Conservation (phyloP, 2,329 filamentous ascomycete genomes). For the Neofusicoccum laricinum region DNA sequence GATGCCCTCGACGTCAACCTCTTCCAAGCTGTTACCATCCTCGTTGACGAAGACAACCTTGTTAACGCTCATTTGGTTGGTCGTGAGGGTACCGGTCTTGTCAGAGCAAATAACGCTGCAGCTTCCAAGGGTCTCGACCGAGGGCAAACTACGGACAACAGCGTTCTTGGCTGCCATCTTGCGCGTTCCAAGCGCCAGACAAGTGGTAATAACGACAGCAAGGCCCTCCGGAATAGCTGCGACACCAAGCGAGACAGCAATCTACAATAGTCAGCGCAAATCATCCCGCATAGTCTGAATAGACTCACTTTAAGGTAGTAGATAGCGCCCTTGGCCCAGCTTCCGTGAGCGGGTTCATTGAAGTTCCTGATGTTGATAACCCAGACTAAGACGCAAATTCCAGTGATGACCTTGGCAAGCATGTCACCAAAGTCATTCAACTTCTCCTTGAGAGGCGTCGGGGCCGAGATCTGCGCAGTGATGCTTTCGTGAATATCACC, state of each 20-base stretch:
- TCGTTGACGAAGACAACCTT: conserved; percentile 83
- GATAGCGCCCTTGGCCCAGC: conserved; percentile 94
- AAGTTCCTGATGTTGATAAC: conserved; percentile 98
- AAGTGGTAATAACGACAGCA: conserved; percentile 98
- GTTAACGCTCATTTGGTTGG: conserved; percentile 98
- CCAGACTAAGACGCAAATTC: conserved; percentile 96
- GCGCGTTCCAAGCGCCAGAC: conserved; percentile 88
- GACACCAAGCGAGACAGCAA: conserved; percentile 95
- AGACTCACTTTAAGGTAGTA: conserved; percentile 79
- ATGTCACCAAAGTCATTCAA: conserved; percentile 96
- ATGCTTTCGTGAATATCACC: conserved; percentile 99
- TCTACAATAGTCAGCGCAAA: conserved; percentile 42
- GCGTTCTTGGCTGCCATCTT: conserved; percentile 99
- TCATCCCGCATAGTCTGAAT: background rate
- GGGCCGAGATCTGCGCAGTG: conserved; percentile 94
- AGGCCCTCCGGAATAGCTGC: conserved; percentile 97
- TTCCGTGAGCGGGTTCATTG: conserved; percentile 87
- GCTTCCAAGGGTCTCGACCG: conserved; percentile 95
- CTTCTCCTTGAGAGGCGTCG: conserved; percentile 97
- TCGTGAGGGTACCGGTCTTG: conserved; percentile 97
- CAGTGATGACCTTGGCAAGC: conserved; percentile 95
- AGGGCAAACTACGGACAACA: conserved; percentile 91
- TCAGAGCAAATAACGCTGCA: conserved; percentile 99
- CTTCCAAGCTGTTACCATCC: conserved; percentile 70
- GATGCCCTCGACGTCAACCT: conserved; percentile 86